phyloP scores from a whole-genome alignment of 1,139 yeast genomes.

The Taphrina sp. region DNA sequence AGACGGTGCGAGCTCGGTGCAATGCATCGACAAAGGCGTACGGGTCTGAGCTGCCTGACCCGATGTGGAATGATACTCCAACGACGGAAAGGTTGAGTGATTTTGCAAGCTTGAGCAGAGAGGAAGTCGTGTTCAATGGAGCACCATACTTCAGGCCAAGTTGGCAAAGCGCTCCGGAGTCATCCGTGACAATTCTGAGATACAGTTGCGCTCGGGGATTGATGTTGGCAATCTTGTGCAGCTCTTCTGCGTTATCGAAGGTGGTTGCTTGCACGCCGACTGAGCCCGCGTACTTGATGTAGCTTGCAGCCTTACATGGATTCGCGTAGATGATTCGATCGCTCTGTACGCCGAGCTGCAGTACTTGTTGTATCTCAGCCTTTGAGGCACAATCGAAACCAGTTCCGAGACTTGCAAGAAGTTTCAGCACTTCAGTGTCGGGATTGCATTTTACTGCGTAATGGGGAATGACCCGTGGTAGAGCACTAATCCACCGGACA shows the following conservation, averaged over 20 bases:
- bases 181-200: conserved; percentile 85
- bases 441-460: conserved; percentile 93
- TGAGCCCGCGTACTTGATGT: conserved; percentile 65
- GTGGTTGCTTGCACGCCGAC: conserved; percentile 69
- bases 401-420: conserved; percentile 61
- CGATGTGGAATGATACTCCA: conserved; percentile 95
- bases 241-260: conserved; percentile 84
- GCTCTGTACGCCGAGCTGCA: conserved; percentile 62
- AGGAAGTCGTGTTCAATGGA: conserved; percentile 54
- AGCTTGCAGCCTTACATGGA: conserved; percentile 86
- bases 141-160: conserved; percentile 91
- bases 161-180: conserved; percentile 81
- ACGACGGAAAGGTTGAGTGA: conserved; percentile 61
- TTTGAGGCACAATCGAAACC: conserved; percentile 95
- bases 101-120: conserved; percentile 62
- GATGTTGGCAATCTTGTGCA: conserved; percentile 64
- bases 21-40: conserved; percentile 69
- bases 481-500: conserved; percentile 57
- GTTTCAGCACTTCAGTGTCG: conserved; percentile 57
- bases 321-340: conserved; percentile 81
- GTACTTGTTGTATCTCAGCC: conserved; percentile 69
- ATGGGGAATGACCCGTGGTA: conserved; percentile 77
- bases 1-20: conserved; percentile 66
- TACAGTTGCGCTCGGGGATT: conserved; percentile 71
- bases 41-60: conserved; percentile 85